phyloP scores from a whole-genome alignment of 192 early-diverging fungal genomes.

The Mortierella alpina region DNA sequence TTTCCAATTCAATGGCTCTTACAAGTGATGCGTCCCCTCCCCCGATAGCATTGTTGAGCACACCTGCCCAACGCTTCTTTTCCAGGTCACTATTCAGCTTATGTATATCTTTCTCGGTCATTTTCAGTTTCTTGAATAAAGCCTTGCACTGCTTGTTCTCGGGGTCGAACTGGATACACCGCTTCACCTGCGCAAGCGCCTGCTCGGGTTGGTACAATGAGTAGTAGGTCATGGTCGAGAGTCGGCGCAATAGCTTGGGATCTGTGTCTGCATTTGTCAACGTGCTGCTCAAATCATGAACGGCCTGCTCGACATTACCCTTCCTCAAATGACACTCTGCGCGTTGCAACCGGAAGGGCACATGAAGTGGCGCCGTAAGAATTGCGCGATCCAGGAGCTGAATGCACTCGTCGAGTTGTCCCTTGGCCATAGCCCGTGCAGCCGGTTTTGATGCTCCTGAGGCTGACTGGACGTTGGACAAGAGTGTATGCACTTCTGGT shows the following conservation, averaged over 20 bases:
- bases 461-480: conserved; percentile 58
- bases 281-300: conserved; percentile 82
- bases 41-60: conserved; percentile 67
- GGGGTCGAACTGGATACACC: conserved; percentile 90
- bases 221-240: conserved; percentile 80
- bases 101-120: conserved; percentile 76
- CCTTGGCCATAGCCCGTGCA: conserved; percentile 48
- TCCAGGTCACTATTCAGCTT: conserved; percentile 67
- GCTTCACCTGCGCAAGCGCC: conserved; percentile 78
- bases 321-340: conserved; percentile 78
- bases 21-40: conserved; percentile 25
- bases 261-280: conserved; percentile 79
- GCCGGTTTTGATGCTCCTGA: conserved; percentile 55
- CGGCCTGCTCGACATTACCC: conserved; percentile 87
- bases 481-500: conserved; percentile 38
- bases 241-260: conserved; percentile 67
- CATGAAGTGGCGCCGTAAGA: conserved; percentile 63
- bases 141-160: conserved; percentile 92
- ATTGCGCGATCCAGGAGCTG: conserved; percentile 63
- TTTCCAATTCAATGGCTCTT: conserved; percentile 34
- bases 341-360: conserved; percentile 69
- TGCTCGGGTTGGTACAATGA: conserved; percentile 75
- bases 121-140: conserved; percentile 76
- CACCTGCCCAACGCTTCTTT: conserved; percentile 68
- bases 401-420: conserved; percentile 66